These are phyloP conservation scores for Gaeumannomyces tritici DNA, from an alignment of 2,329 filamentous ascomycete genomes.

Conservation along the genomic window DNA sequence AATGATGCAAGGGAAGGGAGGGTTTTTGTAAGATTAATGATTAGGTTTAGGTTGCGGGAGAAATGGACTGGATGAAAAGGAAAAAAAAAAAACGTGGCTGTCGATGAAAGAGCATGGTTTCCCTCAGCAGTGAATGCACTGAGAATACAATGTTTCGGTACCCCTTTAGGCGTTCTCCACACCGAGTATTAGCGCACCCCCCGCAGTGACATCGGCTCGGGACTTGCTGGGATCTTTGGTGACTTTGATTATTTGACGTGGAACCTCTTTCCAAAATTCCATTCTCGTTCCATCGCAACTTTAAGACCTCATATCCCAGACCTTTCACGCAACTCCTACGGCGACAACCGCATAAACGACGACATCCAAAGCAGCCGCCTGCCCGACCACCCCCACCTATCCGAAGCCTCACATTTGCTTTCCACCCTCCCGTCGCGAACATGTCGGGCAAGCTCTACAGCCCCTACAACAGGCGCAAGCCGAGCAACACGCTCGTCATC, in stretches of 20 bases:
- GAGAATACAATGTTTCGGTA: background rate
- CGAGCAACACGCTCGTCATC: slow-evolving; percentile 10
- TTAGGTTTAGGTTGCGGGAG: background rate
- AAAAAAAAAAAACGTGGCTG: background rate
- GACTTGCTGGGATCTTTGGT: background rate
- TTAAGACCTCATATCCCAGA: background rate
- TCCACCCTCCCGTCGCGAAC: background rate
- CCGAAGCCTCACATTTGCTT: too few relatives aligned
- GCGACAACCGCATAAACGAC: too few relatives aligned
- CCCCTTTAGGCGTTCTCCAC: background rate
- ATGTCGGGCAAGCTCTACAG: slow-evolving; percentile 6
- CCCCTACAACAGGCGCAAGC: slow-evolving; percentile 11
- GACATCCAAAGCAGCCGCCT: background rate
- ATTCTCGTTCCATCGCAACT: background rate
- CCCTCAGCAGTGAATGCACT: too few relatives aligned
- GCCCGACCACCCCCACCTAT: background rate
- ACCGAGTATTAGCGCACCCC: background rate
- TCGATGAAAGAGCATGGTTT: too few relatives aligned
- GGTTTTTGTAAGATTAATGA: background rate
- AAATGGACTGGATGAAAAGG: too few relatives aligned
- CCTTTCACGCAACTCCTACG: background rate
- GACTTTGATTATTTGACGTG: background rate
- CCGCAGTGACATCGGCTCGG: background rate
- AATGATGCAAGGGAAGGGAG: too few relatives aligned
- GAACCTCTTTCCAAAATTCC: too few relatives aligned